phyloP scores from a whole-genome alignment of 83 land plant species.

The Diphasiastrum complanatum region DNA sequence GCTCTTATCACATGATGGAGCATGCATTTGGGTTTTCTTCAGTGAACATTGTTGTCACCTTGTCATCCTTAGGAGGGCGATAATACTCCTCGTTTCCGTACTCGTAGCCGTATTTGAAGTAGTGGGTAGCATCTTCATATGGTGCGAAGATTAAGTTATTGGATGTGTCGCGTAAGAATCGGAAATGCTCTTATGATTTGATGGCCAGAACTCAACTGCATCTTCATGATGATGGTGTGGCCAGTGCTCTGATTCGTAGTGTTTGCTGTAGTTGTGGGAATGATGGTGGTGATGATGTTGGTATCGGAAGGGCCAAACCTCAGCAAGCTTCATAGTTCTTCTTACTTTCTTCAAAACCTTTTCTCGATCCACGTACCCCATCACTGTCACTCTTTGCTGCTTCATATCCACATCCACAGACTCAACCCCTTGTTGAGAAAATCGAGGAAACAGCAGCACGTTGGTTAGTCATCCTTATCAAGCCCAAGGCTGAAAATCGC shows the following conservation, averaged over 20 bases:
- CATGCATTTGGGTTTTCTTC: slow-evolving; percentile 40
- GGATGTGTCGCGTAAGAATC: slow-evolving; percentile 34
- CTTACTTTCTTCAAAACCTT: slow-evolving; percentile 59
- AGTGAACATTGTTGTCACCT: slow-evolving; percentile 56
- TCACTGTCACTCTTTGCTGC: slow-evolving; percentile 58
- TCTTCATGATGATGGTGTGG: too few species aligned
- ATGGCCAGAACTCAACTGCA: too few species aligned
- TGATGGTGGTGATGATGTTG: too few species aligned
- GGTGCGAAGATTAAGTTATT: slow-evolving; percentile 34
- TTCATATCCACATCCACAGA: slow-evolving; percentile 49
- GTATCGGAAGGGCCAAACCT: too few species aligned
- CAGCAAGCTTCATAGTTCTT: slow-evolving; percentile 36
- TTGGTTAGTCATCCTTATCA: too few species aligned
- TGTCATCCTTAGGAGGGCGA: slow-evolving; percentile 40
- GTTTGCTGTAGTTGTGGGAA: too few species aligned
- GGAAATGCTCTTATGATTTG: too few species aligned
- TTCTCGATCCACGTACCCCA: slow-evolving; percentile 56
- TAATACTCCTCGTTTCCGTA: slow-evolving; percentile 40
- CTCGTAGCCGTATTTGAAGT: slow-evolving; percentile 52
- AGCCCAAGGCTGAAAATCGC: too few species aligned
- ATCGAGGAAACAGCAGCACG: too few species aligned
- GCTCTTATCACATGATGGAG: slow-evolving; percentile 9
- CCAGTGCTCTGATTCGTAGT: slow-evolving; percentile 69
- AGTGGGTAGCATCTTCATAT: slow-evolving; percentile 50
- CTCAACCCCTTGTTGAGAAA: slow-evolving; percentile 38